phyloP scores from a whole-genome alignment of 371 early-diverging fungal species.

The Rhizopus sp. region DNA sequence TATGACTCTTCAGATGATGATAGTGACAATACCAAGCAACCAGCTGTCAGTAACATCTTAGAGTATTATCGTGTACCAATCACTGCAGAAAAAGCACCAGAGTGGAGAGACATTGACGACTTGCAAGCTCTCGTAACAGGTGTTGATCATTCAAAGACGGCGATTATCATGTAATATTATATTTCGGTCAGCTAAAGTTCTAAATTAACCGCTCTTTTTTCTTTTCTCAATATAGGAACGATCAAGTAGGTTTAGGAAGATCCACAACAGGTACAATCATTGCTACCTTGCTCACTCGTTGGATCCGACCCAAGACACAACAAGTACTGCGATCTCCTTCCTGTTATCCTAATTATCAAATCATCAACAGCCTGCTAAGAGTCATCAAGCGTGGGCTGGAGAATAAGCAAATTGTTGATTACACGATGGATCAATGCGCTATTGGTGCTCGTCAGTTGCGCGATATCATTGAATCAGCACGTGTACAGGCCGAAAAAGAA shows the following conservation, averaged over 20 bases:
- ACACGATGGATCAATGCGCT: slow-evolving; percentile 60
- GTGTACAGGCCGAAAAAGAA: slow-evolving; percentile 52
- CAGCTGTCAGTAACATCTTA: slow-evolving; percentile 3
- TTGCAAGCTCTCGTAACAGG: slow-evolving; percentile 43
- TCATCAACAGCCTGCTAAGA: slow-evolving; percentile 69
- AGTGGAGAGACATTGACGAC: slow-evolving; percentile 62
- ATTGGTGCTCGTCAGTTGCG: slow-evolving; percentile 40
- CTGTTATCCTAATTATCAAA: slow-evolving; percentile 53
- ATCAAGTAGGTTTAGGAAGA: slow-evolving; percentile 71
- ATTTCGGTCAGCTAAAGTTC: not conserved
- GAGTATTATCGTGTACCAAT: slow-evolving; percentile 62
- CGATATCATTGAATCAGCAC: slow-evolving; percentile 56
- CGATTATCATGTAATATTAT: slow-evolving; percentile 55
- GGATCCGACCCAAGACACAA: slow-evolving; percentile 35
- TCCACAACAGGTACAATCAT: slow-evolving; percentile 63
- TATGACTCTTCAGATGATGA: slow-evolving; percentile 16
- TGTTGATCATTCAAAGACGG: slow-evolving; percentile 39
- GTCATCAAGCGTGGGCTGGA: slow-evolving; percentile 68
- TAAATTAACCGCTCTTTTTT: slow-evolving; percentile 10
- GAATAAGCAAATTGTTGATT: slow-evolving; percentile 62
- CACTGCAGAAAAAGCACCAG: slow-evolving; percentile 65
- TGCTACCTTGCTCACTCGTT: slow-evolving; percentile 55
- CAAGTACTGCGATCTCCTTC: slow-evolving; percentile 4
- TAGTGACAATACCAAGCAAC: slow-evolving; percentile 1
- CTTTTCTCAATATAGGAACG: slow-evolving; percentile 48